Evolutionary conservation across 2,329 filamentous ascomycete genomes (phyloP), one percentile per base, ranked within the genome.

Genomic region (Claviceps africana): DNA sequence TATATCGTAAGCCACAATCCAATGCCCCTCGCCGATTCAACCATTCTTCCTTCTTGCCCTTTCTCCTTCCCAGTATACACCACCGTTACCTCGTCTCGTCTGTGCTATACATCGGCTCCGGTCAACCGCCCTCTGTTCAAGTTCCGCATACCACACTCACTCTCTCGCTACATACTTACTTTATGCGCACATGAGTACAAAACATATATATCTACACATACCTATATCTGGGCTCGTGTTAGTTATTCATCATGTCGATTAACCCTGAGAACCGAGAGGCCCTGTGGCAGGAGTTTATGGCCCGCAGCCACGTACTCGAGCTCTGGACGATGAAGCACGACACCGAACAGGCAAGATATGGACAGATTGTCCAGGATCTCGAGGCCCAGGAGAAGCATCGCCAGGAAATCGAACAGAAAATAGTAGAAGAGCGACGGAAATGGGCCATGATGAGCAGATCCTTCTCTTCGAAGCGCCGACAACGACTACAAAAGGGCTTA

Each of bases 271-370:
- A 19, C 35, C 30, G 49, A 9, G 21, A 52, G 8, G 21, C 2
- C 3, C 6, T 43, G 7, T 54, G 53, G 48, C 11, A 47, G 8
- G 17, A 4, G 4, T 53, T 47, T 9, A 2, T 56, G 2, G 4
- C 13, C 21, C 25, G 19, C 15, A 13, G 40, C 17, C 17, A 30
- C 15, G 47, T 53, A 8, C n/a, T 11, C 9, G 11, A 19, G 8
- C 33, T 44, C 10, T 54, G 54, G 54, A 5, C 17, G 13, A 9
- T 8, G 10, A 2, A 0, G 1, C 13, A 43, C 4, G 47, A 51
- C 11, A 56, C 48, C 19, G 54, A 56, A 35, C 48, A 53, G 48
- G 33, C 42, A 4, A 53, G 19, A 33, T 56, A 56, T 19, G 28
- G 31, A 7, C 2, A 42, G 9, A 50, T 56, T 13, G 33, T 53